A percentile compares a stretch with the other conserved stretches of the same genome.
Evolutionary conservation across 1,284 basidiomycete genomes (phyloP).

Genomic region (Ustilago shanxiensis): DNA sequence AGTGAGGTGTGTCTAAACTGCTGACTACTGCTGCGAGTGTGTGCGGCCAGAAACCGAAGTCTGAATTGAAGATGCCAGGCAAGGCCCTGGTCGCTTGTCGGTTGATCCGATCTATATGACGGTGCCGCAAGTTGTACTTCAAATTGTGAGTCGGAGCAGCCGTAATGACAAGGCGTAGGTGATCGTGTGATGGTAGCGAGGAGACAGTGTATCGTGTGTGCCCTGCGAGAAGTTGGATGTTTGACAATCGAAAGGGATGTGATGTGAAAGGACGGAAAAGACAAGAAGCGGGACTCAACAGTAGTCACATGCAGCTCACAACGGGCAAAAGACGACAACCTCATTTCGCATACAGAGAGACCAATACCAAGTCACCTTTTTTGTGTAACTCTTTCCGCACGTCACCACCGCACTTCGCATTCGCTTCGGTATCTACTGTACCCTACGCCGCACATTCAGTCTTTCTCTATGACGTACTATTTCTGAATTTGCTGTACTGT

Average conservation of each 20-base stretch:
- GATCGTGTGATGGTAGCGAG: neutral
- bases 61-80: neutral
- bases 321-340: neutral
- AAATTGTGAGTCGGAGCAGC: neutral
- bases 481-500: no score
- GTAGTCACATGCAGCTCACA: constrained; percentile 1
- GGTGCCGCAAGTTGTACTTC: neutral
- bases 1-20: no score
- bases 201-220: neutral
- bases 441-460: no score
- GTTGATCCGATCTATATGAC: neutral
- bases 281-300: neutral
- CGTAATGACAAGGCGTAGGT: constrained; percentile 14
- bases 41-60: neutral
- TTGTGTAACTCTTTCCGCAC: neutral
- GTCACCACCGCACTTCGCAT: no score
- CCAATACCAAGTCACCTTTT: neutral
- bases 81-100: neutral
- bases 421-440: no score
- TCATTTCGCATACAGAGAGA: constrained; percentile 7
- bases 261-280: no score
- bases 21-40: neutral
- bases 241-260: neutral
- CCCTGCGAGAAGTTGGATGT: neutral
- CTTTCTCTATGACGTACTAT: no score